Conservation (phyloP, 805 yeast species). For the Candida boidinii region DNA sequence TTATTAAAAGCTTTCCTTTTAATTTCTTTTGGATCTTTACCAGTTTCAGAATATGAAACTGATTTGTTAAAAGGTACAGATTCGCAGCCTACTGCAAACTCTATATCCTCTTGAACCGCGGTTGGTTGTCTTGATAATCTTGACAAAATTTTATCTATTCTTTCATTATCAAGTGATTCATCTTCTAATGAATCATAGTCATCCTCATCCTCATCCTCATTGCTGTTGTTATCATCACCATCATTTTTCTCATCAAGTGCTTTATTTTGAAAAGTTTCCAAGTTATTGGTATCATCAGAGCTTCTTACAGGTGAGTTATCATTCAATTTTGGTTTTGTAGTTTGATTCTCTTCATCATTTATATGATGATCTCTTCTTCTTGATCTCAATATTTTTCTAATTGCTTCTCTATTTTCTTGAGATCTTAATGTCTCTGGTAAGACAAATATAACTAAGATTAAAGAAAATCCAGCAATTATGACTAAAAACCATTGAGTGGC, state of each 20-base stretch:
- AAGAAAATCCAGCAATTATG: slow-evolving; percentile 50
- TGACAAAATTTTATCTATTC: slow-evolving; percentile 26
- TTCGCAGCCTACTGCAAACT: too few relatives aligned
- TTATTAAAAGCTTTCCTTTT: slow-evolving; percentile 11
- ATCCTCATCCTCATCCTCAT: not conserved
- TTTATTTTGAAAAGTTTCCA: too few relatives aligned
- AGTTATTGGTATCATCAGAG: too few relatives aligned
- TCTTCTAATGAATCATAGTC: slow-evolving; percentile 5
- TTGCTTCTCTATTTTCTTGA: slow-evolving; percentile 49
- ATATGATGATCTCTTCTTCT: slow-evolving; percentile 14
- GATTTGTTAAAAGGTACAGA: too few relatives aligned
- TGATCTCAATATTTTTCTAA: slow-evolving; percentile 36
- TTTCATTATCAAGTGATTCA: slow-evolving; percentile 15
- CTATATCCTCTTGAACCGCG: slow-evolving; percentile 3
- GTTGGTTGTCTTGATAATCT: slow-evolving; percentile 23
- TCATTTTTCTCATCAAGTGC: slow-evolving; percentile 15
- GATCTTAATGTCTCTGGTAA: slow-evolving; percentile 77
- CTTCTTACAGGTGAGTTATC: too few relatives aligned
- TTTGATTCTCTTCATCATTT: slow-evolving; percentile 10
- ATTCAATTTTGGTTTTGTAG: too few relatives aligned
- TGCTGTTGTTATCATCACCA: slow-evolving; percentile 8
- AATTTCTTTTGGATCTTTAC: too few relatives aligned
- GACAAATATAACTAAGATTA: slow-evolving; percentile 39
- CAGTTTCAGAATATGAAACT: too few relatives aligned
- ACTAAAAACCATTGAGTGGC: slow-evolving; percentile 83